Base-by-base conservation (phyloP, 805 yeast genomes). In the Ogataea paradorogensis region DNA sequence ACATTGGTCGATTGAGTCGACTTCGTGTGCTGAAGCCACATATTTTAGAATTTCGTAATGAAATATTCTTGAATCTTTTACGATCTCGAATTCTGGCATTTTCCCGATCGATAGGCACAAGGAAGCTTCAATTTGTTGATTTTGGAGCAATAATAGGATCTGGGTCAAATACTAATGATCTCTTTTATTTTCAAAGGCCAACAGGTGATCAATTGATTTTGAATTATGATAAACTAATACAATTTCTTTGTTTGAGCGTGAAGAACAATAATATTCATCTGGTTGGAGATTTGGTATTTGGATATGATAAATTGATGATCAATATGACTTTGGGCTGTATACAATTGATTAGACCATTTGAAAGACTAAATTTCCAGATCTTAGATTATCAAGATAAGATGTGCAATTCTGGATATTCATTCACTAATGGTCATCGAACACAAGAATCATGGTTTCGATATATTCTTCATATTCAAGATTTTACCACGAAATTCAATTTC, bases 401-500 rank as follows among this genome's bases (percentile, higher is more conserved):
- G 8, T 39, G 47, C 3, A 16, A 14, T 13, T 38, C 52, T 2
- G 56, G 53, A 7, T 42, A 39, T 32, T 50, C 54, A 3, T 15
- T 33, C 14, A 37, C 31, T 16, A 27, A 42, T 50, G 48, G 45
- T 40, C 25, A 29, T 23, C 25, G 25, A 23, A 7, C 25, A 9
- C 25, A 23, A 24, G 51, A 46, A 30, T 33, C 38, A n/a, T 27
- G 35, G 16, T 52, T 38, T 33, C 30, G 40, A 13, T 52, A 44
- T 29, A 38, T 46, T 15, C 26, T 52, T 14, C 54, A 50, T 31
- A 11, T 52, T 3, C 54, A 50, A 30, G 56, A 52, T 16, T 20
- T 27, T 28, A 42, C 40, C 9, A 50, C 54, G 2, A 23, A 31
- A n/a, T 52, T 38, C 38, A 52, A 50, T 30, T 52, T 52, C 22